Conservation (phyloP, 148 eudicot genomes). For the Rhododendron ferrugineum region DNA sequence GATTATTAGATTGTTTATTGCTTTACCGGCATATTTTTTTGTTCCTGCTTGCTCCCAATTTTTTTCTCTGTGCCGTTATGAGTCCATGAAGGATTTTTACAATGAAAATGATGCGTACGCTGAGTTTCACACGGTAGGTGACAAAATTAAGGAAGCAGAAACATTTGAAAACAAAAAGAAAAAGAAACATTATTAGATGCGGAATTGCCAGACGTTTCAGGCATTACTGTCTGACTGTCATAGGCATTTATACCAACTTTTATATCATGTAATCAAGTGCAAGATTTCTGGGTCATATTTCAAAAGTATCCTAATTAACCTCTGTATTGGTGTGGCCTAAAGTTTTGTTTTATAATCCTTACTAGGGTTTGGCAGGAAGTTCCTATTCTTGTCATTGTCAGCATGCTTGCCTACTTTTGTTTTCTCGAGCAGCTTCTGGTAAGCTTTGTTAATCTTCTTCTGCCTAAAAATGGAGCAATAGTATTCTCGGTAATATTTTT, state of each 20-base stretch:
- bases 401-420: conserved; percentile 75
- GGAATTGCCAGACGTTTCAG: background rate
- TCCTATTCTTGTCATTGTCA: conserved; percentile 78
- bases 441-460: background rate
- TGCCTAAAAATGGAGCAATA: background rate
- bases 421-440: conserved; percentile 75
- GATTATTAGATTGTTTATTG: background rate
- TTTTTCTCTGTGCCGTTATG: background rate
- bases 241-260: background rate
- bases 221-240: background rate
- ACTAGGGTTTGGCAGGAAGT: conserved; percentile 91
- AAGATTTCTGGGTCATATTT: background rate
- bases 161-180: too few relatives aligned
- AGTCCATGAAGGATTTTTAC: background rate
- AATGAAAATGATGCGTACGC: background rate
- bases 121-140: background rate
- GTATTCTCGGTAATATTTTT: background rate
- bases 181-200: background rate
- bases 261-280: background rate
- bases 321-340: background rate
- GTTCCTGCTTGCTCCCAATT: background rate
- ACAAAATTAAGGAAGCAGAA: background rate
- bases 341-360: conserved; percentile 4
- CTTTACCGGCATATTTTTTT: background rate
- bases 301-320: too few relatives aligned